Evolutionary conservation across 1,284 basidiomycete genomes (phyloP).

Genomic region (Rhizoctonia solani): DNA sequence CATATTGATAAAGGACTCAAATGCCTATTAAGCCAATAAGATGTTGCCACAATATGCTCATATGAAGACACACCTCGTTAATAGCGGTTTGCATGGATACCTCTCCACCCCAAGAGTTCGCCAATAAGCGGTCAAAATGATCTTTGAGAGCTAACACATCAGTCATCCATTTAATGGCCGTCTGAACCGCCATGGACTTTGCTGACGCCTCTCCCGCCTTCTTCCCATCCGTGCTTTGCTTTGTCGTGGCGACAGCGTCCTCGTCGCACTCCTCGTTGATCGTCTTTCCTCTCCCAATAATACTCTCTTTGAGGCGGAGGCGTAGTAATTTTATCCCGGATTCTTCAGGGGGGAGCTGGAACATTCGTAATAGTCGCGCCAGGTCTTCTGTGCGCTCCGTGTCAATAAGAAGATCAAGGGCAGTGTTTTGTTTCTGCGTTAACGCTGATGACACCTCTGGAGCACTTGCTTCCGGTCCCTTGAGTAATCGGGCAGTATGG

Average conservation of each 20-base stretch:
- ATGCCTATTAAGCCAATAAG: constrained; percentile 62
- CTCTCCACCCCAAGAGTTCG: constrained; percentile 71
- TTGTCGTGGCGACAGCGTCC: constrained; percentile 46
- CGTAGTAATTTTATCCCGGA: constrained; percentile 42
- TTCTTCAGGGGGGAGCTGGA: constrained; percentile 61
- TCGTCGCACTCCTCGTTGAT: constrained; percentile 64
- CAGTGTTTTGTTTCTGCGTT: constrained; percentile 77
- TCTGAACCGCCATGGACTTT: constrained; percentile 40
- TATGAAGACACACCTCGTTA: constrained; percentile 70
- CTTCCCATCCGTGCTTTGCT: constrained; percentile 54
- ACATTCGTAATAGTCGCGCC: constrained; percentile 79
- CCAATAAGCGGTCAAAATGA: constrained; percentile 82
- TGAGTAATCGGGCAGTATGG: constrained; percentile 14
- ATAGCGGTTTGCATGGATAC: constrained; percentile 81
- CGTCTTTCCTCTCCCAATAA: constrained; percentile 75
- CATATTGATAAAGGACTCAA: constrained; percentile 89
- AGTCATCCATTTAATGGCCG: constrained; percentile 92
- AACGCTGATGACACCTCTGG: constrained; percentile 76
- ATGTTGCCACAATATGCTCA: neutral
- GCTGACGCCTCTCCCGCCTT: constrained; percentile 54
- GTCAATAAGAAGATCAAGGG: constrained; percentile 88
- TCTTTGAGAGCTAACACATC: constrained; percentile 91
- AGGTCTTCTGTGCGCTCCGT: constrained; percentile 78
- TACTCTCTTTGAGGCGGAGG: constrained; percentile 72
- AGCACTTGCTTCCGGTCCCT: neutral